phyloP scores from a whole-genome alignment of 2,329 filamentous ascomycete species.

The Sporothrix pallida region DNA sequence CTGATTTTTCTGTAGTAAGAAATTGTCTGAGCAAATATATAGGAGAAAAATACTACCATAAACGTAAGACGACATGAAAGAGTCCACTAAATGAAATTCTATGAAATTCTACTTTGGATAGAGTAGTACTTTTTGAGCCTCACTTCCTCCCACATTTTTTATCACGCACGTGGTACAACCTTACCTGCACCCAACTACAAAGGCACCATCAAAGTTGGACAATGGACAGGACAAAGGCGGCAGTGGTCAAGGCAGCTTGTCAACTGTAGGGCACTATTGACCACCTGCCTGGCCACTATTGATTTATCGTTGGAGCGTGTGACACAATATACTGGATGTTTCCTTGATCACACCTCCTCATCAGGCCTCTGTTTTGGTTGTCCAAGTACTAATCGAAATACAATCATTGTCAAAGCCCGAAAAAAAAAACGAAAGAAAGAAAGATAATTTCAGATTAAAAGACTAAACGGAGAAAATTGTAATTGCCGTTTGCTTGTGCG shows the following conservation, averaged over 20 bases:
- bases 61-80: background rate
- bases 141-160: background rate
- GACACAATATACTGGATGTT: background rate
- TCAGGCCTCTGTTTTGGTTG: too few species aligned
- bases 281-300: background rate
- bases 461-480: background rate
- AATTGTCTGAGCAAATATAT: background rate
- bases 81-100: background rate
- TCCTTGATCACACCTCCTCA: background rate
- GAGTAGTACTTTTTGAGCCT: background rate
- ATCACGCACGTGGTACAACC: conserved; percentile 5
- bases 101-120: background rate
- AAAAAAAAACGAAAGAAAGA: background rate
- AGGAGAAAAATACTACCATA: background rate
- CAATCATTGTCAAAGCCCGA: too few species aligned
- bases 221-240: background rate
- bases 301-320: background rate
- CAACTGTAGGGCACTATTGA: background rate
- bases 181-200: background rate
- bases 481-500: background rate
- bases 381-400: background rate
- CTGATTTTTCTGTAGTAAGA: too few species aligned
- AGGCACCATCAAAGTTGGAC: background rate
- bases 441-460: background rate
- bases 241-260: background rate